Conservation (phyloP, 495 filamentous ascomycete species). For the Aspergillus conjunctus region DNA sequence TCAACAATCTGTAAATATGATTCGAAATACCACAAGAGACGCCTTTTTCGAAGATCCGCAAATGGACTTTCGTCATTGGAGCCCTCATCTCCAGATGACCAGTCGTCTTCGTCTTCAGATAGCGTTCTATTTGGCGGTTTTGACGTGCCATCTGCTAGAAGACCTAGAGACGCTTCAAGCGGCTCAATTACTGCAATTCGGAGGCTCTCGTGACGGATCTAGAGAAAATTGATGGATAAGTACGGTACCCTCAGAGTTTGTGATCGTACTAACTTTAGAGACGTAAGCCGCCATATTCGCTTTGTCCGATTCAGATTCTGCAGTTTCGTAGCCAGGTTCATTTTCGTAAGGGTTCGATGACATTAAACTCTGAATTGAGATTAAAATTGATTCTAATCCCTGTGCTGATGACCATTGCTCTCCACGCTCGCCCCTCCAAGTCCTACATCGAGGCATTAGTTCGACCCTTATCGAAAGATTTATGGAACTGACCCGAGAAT, state of each 20-base stretch:
- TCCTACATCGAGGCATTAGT: constrained; percentile 57
- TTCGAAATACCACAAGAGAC: constrained; percentile 96
- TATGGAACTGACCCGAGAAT: constrained; percentile 71
- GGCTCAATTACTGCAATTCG: constrained; percentile 84
- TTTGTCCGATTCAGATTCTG: constrained; percentile 66
- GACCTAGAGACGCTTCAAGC: constrained; percentile 75
- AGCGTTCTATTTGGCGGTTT: constrained; percentile 23
- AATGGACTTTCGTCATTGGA: constrained; percentile 67
- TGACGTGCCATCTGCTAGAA: constrained; percentile 55
- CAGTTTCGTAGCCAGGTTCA: constrained; percentile 88
- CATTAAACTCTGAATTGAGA: constrained; percentile 97
- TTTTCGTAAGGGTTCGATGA: constrained; percentile 94
- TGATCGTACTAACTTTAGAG: constrained; percentile 63
- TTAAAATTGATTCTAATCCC: constrained; percentile 88
- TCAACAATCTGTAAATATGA: constrained; percentile 75
- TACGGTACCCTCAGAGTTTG: not conserved
- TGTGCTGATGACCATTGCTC: constrained; percentile 97
- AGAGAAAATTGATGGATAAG: not conserved
- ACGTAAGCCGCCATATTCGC: constrained; percentile 78
- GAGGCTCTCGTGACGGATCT: constrained; percentile 92
- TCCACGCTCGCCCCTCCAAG: constrained; percentile 85
- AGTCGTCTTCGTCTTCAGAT: constrained; percentile 47
- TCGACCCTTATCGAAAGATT: not conserved
- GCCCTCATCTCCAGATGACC: constrained; percentile 13
- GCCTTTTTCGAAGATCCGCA: constrained; percentile 84